A percentile compares a stretch with the other conserved stretches of the same genome.
Conservation (phyloP, 2,329 filamentous ascomycete species). For the Sphaerulina populicola region DNA sequence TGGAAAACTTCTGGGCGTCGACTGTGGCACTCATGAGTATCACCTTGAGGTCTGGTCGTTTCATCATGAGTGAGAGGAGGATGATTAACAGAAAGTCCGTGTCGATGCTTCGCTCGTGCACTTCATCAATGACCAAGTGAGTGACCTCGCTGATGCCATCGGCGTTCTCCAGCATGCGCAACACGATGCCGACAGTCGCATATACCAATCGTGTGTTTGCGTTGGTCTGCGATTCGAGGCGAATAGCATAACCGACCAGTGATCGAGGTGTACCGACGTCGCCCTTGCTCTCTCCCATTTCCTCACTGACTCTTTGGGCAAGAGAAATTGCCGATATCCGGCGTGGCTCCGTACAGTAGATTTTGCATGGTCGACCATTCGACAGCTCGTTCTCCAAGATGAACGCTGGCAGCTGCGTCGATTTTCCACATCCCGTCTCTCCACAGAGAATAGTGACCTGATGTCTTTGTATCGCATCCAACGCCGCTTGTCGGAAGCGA, state of each 20-base stretch:
- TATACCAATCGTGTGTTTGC: conserved; percentile 78
- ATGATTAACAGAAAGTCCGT: conserved; percentile 94
- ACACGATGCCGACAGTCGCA: conserved; percentile 84
- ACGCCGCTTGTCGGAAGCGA: conserved; percentile 68
- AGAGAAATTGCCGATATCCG: conserved; percentile 94
- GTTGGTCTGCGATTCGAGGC: conserved; percentile 78
- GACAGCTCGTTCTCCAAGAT: conserved; percentile 81
- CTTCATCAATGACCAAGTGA: conserved; percentile 92
- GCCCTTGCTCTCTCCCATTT: conserved; percentile 74
- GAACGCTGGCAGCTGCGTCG: conserved; percentile 92
- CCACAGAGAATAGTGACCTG: conserved; percentile 91
- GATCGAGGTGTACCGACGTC: conserved; percentile 78
- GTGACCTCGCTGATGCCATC: conserved; percentile 83
- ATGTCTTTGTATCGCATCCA: conserved; percentile 66
- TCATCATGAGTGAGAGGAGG: conserved; percentile 68
- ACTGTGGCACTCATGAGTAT: conserved; percentile 97
- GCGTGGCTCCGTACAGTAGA: conserved; percentile 91
- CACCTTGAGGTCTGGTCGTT: conserved; percentile 76
- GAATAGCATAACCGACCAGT: conserved; percentile 87
- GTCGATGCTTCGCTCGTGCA: conserved; percentile 92
- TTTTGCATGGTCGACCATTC: conserved; percentile 72
- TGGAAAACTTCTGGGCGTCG: conserved; percentile 82
- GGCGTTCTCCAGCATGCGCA: conserved; percentile 89
- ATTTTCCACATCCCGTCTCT: conserved; percentile 95
- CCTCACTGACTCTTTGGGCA: conserved; percentile 85